Conservation (phyloP, 805 yeast species). For the Maudiozyma serrabonitensis region DNA sequence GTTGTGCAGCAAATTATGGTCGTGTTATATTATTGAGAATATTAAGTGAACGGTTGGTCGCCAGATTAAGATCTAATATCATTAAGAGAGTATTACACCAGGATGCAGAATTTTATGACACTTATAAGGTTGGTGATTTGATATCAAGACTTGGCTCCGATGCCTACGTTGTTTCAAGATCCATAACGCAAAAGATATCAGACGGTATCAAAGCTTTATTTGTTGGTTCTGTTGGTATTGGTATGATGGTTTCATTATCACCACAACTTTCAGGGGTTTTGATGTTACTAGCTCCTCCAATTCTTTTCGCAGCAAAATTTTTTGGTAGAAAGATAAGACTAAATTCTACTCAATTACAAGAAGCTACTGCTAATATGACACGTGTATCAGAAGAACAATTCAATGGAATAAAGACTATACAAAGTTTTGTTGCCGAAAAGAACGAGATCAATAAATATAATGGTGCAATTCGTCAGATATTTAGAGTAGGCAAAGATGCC, state of each 20-base stretch:
- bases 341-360: conserved; percentile 71
- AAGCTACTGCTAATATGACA: conserved; percentile 76
- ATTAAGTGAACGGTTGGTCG: conserved; percentile 80
- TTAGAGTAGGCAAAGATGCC: conserved; percentile 65
- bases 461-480: conserved; percentile 53
- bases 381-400: conserved; percentile 90
- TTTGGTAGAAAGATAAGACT: conserved; percentile 76
- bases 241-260: conserved; percentile 85
- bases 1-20: conserved; percentile 65
- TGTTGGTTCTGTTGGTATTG: conserved; percentile 74
- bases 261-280: conserved; percentile 72
- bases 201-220: conserved; percentile 82
- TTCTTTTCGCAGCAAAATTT: conserved; percentile 63
- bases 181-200: conserved; percentile 82
- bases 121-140: conserved; percentile 89
- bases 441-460: conserved; percentile 72
- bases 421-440: conserved; percentile 81
- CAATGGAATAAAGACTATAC: conserved; percentile 80
- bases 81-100: conserved; percentile 73
- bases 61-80: conserved; percentile 68
- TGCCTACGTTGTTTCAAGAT: conserved; percentile 78
- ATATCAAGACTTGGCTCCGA: conserved; percentile 85
- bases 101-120: conserved; percentile 88
- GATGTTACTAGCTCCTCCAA: conserved; percentile 71
- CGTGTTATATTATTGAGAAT: conserved; percentile 43